Evolutionary conservation across 352 stramenopile genomes (phyloP).

Genomic region (Phytophthora capsici): DNA sequence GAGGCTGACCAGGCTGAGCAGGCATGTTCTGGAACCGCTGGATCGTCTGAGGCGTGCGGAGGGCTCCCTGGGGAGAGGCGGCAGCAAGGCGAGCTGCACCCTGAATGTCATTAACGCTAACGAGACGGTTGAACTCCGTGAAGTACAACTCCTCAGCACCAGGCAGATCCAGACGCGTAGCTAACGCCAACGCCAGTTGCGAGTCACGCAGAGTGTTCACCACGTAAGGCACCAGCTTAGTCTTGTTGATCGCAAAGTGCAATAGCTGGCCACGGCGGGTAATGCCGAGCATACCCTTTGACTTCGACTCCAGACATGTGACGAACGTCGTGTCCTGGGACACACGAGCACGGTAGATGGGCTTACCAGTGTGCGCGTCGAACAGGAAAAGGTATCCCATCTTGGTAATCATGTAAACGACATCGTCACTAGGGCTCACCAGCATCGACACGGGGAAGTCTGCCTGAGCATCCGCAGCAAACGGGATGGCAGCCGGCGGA

Average conservation of each 20-base stretch:
- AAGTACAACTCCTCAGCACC: conserved; percentile 99
- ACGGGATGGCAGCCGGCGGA: conserved; percentile 93
- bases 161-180: conserved; percentile 96
- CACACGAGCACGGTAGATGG: conserved; percentile 97
- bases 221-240: conserved; percentile 98
- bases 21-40: conserved; percentile 99
- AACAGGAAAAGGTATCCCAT: conserved; percentile 99
- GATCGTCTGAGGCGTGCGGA: conserved; percentile 99
- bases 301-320: conserved; percentile 90
- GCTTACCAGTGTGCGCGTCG: conserved; percentile 98
- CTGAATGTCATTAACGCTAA: conserved; percentile 85
- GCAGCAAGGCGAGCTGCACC: conserved; percentile 89
- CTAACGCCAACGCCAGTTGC: conserved; percentile 95
- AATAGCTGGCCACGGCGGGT: conserved; percentile 97
- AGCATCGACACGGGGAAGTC: conserved; percentile 99
- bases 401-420: conserved; percentile 99
- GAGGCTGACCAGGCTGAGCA: conserved; percentile 94
- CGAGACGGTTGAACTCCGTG: conserved; percentile 97
- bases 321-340: conserved; percentile 99
- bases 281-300: conserved; percentile 98
- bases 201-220: conserved; percentile 98
- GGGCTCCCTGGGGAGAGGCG: conserved; percentile 88
- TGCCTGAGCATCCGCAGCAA: conserved; percentile 95
- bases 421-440: conserved; percentile 90
- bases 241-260: conserved; percentile 97